Base-by-base conservation (phyloP, 2,329 filamentous ascomycete genomes). In the Hirsutella thompsonii region DNA sequence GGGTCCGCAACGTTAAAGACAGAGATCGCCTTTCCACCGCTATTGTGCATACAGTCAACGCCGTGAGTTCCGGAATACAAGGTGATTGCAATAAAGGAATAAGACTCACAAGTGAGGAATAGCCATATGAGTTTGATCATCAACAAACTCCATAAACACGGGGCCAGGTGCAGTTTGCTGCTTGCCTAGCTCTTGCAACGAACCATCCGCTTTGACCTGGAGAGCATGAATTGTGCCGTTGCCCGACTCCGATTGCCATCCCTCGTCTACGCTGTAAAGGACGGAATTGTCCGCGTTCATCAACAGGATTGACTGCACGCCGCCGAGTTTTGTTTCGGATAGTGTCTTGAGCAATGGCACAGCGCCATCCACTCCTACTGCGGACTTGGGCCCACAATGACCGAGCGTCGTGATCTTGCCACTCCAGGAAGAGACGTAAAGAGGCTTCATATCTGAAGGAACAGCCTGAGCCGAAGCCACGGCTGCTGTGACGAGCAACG, bases 211-310 rank as follows among this genome's bases (percentile, higher is more conserved):
- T 51, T 57, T n/a, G 62, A 59, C 26, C 49, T 49, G 32, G 43
- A 69, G 64, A 4, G 63, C 60, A 10, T 56, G 55, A 42, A 81
- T 55, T 2, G 67, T 64, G 39, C 72, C 74, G 46, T 33, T 33
- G 32, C 32, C 32, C 4, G 72, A 66, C 16, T 59, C 52, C 4
- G 55, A 47, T 18, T 55, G 54, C 36, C 69, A 58, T 18, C 68
- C 72, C 62, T 83, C 79, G 48, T 82, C 70, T 35, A 74, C 50
- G 57, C 77, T 81, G 59, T 74, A 78, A 10, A 83, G 60, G 11
- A 66, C 55, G 20, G 62, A 61, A 44, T 67, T 64, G 36, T 60
- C 51, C 42, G 32, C 56, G 52, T 77, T 70, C 19, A 77, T 63
- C 19, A 72, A 71, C 43, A 82, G 59, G 76, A 78, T 83, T 10